Percentiles rank a stretch among this genome's conserved stretches.
Conservation (phyloP, 2,329 filamentous ascomycete genomes). For the Tricladium varicosporioides region DNA sequence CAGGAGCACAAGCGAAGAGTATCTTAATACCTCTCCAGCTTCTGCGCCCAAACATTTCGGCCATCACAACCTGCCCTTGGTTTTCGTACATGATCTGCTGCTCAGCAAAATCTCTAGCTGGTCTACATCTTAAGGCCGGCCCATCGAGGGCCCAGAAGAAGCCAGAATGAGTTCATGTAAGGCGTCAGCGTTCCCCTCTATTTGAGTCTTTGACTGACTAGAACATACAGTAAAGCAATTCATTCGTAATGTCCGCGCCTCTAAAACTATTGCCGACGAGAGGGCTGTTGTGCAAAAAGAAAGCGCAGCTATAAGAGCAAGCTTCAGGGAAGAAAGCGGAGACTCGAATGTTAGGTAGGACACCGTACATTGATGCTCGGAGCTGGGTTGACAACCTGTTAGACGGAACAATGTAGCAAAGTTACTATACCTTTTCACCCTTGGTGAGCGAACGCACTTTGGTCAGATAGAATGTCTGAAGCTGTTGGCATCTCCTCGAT, state of each 20-base stretch:
- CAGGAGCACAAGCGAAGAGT: too few species aligned
- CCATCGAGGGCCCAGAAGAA: slow-evolving; percentile 31
- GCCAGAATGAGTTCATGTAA: slow-evolving; percentile 37
- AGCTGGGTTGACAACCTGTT: slow-evolving; percentile 22
- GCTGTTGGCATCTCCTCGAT: slow-evolving; percentile 91
- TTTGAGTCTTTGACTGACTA: slow-evolving; percentile 16
- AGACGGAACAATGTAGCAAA: slow-evolving; percentile 99
- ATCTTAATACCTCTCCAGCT: too few species aligned
- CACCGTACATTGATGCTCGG: slow-evolving; percentile 2
- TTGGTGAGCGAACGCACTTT: slow-evolving; percentile 96
- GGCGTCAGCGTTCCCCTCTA: slow-evolving; percentile 15
- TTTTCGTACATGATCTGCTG: too few species aligned
- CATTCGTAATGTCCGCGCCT: slow-evolving; percentile 96
- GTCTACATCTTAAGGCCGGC: slow-evolving; percentile 21
- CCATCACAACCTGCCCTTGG: too few species aligned
- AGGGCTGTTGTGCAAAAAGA: slow-evolving; percentile 98
- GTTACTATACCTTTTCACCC: slow-evolving; percentile 94
- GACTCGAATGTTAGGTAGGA: slow-evolving; percentile 85
- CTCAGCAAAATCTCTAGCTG: too few species aligned
- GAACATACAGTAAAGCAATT: slow-evolving; percentile 85
- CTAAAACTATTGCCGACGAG: slow-evolving; percentile 98
- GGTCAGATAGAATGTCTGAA: slow-evolving; percentile 99
- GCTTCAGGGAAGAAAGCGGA: slow-evolving; percentile 94
- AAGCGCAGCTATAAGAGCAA: slow-evolving; percentile 94
- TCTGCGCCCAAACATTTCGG: too few species aligned